Evolutionary conservation across 805 yeast genomes (phyloP).

Genomic region (Lachancea nothofagi): DNA sequence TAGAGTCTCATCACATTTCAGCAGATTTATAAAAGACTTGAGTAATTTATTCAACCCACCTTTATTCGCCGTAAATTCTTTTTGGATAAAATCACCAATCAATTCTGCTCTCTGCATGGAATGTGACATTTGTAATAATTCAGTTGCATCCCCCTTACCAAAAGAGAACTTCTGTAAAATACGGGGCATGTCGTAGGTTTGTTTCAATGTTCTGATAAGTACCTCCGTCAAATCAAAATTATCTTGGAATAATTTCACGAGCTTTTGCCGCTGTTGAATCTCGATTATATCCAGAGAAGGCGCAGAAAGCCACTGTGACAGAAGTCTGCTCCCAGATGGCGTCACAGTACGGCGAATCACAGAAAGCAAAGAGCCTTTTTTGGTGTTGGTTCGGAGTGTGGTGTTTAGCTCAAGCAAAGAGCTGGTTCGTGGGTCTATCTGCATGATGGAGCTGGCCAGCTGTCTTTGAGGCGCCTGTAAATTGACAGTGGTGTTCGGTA

Average conservation of each 20-base stretch:
- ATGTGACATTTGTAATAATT: slow-evolving; percentile 40
- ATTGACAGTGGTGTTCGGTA: slow-evolving; percentile 61
- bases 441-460: slow-evolving; percentile 49
- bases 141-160: slow-evolving; percentile 41
- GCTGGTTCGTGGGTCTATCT: slow-evolving; percentile 74
- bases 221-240: slow-evolving; percentile 28
- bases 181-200: slow-evolving; percentile 53
- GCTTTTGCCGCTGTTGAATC: slow-evolving; percentile 50
- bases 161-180: slow-evolving; percentile 54
- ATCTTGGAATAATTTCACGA: slow-evolving; percentile 41
- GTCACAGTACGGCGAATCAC: slow-evolving; percentile 72
- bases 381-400: slow-evolving; percentile 51
- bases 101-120: slow-evolving; percentile 31
- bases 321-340: slow-evolving; percentile 71
- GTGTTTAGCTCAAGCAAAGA: slow-evolving; percentile 67
- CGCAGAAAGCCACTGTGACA: slow-evolving; percentile 75
- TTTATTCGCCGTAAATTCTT: slow-evolving; percentile 5
- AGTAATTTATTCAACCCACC: background rate
- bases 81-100: slow-evolving; percentile 9
- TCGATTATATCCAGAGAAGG: slow-evolving; percentile 62
- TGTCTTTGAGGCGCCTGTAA: slow-evolving; percentile 64
- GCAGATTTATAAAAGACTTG: slow-evolving; percentile 4
- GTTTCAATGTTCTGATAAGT: slow-evolving; percentile 36
- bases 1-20: slow-evolving; percentile 38
- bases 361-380: slow-evolving; percentile 66